Evolutionary conservation across 208 protist species (phyloP).

Genomic region (Paratrypanosoma confusum): DNA sequence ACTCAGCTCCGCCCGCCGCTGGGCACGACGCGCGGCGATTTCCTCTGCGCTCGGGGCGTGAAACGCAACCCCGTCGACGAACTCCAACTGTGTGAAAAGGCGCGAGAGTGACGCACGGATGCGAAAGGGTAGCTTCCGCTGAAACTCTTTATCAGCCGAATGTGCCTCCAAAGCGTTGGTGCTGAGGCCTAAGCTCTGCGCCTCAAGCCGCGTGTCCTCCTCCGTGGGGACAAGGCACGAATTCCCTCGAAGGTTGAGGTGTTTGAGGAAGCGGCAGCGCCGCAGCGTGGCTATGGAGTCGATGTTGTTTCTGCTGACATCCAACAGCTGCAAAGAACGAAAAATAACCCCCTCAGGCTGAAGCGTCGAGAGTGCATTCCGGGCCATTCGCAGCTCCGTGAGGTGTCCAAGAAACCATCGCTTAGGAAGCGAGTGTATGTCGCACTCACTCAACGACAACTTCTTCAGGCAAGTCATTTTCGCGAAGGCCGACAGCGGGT

Average conservation of each 20-base stretch:
- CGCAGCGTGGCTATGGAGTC: constrained; percentile 39
- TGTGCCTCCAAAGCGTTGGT: not conserved
- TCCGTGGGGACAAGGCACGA: constrained; percentile 41
- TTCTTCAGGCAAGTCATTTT: constrained; percentile 54
- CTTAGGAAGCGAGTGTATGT: constrained; percentile 37
- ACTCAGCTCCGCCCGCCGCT: no score
- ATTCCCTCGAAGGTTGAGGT: constrained; percentile 62
- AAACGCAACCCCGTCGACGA: no score
- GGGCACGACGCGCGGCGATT: no score
- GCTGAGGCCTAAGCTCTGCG: not conserved
- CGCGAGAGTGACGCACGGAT: no score
- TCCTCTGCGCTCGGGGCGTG: no score
- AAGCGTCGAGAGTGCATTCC: constrained; percentile 51
- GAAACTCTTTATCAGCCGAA: no score
- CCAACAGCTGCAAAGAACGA: constrained; percentile 72
- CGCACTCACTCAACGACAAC: constrained; percentile 70
- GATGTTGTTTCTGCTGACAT: constrained; percentile 67
- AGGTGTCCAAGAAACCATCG: constrained; percentile 70
- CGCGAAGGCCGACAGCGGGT: constrained; percentile 71
- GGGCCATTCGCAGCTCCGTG: constrained; percentile 66
- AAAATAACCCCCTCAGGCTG: constrained; percentile 72
- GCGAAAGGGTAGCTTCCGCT: no score
- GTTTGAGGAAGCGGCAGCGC: constrained; percentile 56
- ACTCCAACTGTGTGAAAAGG: no score
- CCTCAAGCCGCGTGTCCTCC: constrained; percentile 2